Base-by-base conservation (phyloP, 208 protist species). In the Trypanosoma caninum region DNA sequence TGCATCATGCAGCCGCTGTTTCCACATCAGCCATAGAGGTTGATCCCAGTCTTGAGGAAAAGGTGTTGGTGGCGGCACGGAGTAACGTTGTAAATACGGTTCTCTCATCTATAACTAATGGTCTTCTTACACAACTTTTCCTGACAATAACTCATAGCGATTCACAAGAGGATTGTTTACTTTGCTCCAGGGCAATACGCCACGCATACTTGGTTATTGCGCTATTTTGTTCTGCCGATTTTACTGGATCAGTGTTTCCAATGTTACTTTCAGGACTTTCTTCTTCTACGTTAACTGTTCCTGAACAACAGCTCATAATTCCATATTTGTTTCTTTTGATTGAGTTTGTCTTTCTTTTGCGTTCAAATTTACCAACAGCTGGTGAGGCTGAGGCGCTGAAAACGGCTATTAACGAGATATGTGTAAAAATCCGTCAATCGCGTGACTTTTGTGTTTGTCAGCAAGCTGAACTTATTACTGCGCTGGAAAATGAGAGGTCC, bases 271-370 rank as follows among this genome's bases (percentile, higher is more conserved):
- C 45, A 1, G 59, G 59, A 13, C n/a, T 64, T 41, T 64, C 59
- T 45, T 53, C 59, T 20, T 20, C 27, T 8, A 30, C 44, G 8
- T 30, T 14, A 25, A 20, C 38, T 20, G 35, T 55, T 47, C 59
- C 59, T 22, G 76, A 83, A 42, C 47, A 55, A 27, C 65, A 80
- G 48, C 60, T 91, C 18, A 44, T 85, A 14, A 57, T 74, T 14
- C 80, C 84, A 33, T 91, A 87, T 48, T 42, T 63, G 9, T 84
- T 61, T 22, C 66, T 84, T n/a, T 56, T 91, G 56, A 41, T 91
- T 0, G 80, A 87, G 62, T 85, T 88, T 48, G 62, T 86, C 23
- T 77, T 74, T 50, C 20, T 56, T 41, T 63, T 61, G 38, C 54
- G 61, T 53, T 54, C 61, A 31, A 51, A 33, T 28, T 7, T 40